Conservation (phyloP, 257 asterid species). For the Henckelia pumila region DNA sequence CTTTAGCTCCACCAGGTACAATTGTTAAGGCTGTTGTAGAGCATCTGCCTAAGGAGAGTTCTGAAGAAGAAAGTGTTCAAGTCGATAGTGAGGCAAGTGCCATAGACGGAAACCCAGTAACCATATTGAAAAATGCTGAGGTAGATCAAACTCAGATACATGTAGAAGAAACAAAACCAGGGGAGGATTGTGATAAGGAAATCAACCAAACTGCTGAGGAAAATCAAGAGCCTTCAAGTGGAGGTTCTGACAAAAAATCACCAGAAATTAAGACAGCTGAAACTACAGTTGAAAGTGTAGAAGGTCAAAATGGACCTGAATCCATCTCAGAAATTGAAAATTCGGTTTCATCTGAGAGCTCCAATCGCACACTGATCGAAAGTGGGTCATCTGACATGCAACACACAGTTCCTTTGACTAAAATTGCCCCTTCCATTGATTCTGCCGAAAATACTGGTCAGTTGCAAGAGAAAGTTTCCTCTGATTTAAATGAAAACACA, state of each 20-base stretch:
- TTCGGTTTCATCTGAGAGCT: constrained; percentile 27
- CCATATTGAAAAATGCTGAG: constrained; percentile 19
- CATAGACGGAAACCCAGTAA: constrained; percentile 20
- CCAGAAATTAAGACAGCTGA: constrained; percentile 26
- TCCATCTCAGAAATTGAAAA: constrained; percentile 28
- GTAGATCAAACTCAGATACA: constrained; percentile 30
- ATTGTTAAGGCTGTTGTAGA: constrained; percentile 18
- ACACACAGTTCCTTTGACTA: constrained; percentile 26
- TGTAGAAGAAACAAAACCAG: constrained; percentile 32
- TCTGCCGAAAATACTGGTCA: constrained; percentile 25
- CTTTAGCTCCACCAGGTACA: constrained; percentile 89
- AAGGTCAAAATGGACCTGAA: constrained; percentile 23
- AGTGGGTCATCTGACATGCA: constrained; percentile 27
- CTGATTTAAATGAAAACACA: constrained; percentile 29
- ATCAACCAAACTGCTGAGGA: constrained; percentile 26
- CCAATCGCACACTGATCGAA: constrained; percentile 24
- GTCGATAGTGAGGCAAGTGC: background rate
- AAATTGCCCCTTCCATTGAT: constrained; percentile 24
- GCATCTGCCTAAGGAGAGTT: background rate
- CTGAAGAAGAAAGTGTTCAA: background rate
- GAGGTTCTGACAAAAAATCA: constrained; percentile 34
- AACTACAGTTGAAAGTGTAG: constrained; percentile 30
- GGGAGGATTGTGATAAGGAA: constrained; percentile 31
- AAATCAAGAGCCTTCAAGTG: constrained; percentile 29
- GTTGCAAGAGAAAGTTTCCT: constrained; percentile 34